phyloP scores from a whole-genome alignment of 208 protist genomes.

The Naegleria lovaniensis region DNA sequence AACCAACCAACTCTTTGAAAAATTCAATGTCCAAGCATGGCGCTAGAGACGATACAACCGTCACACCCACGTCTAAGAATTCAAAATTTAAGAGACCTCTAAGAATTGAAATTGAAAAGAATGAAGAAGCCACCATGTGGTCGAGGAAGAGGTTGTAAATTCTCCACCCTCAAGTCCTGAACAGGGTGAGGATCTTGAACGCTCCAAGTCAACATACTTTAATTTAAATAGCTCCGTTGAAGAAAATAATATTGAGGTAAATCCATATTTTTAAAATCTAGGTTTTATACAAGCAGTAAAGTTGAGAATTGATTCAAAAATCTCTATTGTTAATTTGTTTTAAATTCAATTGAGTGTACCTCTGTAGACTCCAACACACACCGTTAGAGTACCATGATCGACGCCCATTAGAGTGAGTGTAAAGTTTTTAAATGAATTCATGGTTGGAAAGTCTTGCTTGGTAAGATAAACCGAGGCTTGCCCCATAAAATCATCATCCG shows the following conservation, averaged over 20 bases:
- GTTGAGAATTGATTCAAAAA: neutral
- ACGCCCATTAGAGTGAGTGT: neutral
- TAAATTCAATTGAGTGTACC: neutral
- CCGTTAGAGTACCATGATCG: neutral
- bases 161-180: no score
- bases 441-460: neutral
- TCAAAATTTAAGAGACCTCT: no score
- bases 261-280: neutral
- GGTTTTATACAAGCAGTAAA: neutral
- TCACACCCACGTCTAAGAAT: no score
- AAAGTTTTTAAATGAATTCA: neutral
- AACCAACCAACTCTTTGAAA: no score
- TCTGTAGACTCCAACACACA: neutral
- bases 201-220: neutral
- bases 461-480: neutral
- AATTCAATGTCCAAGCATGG: no score
- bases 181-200: no score
- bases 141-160: no score
- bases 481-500: neutral
- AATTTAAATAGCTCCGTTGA: neutral
- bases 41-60: no score
- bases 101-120: no score
- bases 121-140: no score
- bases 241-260: neutral
- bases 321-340: neutral